phyloP scores from a whole-genome alignment of 495 filamentous ascomycete genomes.

The Hypoxylon perforatum region DNA sequence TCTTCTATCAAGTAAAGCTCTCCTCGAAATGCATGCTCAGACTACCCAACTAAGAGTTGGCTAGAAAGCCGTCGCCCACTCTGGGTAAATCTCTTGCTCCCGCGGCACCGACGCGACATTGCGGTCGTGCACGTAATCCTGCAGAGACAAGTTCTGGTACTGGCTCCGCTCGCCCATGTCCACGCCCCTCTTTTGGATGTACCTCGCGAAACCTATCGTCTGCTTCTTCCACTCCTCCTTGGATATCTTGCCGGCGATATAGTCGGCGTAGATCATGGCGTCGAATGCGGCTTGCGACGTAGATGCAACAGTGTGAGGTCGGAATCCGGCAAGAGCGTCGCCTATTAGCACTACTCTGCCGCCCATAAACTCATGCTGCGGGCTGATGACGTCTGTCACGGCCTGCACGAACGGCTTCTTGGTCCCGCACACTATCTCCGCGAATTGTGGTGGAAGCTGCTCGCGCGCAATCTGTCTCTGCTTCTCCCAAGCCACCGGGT shows the following conservation, averaged over 20 bases:
- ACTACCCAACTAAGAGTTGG: not conserved
- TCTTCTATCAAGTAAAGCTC: not conserved
- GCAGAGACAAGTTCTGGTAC: conserved; percentile 50
- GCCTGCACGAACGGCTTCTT: conserved; percentile 65
- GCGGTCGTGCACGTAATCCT: conserved; percentile 50
- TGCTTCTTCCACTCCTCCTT: conserved; percentile 55
- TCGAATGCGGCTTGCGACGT: conserved; percentile 64
- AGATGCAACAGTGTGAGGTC: conserved; percentile 65
- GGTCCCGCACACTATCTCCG: conserved; percentile 61
- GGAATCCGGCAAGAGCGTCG: conserved; percentile 66
- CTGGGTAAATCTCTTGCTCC: conserved; percentile 46
- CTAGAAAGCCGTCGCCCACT: conserved; percentile 46
- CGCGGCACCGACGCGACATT: conserved; percentile 46
- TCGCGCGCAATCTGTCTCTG: conserved; percentile 56
- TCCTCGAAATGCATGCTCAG: not conserved
- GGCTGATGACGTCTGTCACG: conserved; percentile 63
- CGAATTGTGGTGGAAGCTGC: conserved; percentile 62
- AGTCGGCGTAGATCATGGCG: conserved; percentile 57
- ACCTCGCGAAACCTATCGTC: conserved; percentile 59
- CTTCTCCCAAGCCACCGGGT: conserved; percentile 54
- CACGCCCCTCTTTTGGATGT: conserved; percentile 56
- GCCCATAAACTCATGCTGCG: conserved; percentile 55
- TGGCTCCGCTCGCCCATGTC: conserved; percentile 62
- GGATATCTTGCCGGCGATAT: conserved; percentile 53
- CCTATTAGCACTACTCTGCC: conserved; percentile 66